A percentile compares a stretch with the other conserved stretches of the same genome.
Evolutionary conservation across 2,329 filamentous ascomycete species (phyloP).

Genomic region (Myrmaecium sp.): DNA sequence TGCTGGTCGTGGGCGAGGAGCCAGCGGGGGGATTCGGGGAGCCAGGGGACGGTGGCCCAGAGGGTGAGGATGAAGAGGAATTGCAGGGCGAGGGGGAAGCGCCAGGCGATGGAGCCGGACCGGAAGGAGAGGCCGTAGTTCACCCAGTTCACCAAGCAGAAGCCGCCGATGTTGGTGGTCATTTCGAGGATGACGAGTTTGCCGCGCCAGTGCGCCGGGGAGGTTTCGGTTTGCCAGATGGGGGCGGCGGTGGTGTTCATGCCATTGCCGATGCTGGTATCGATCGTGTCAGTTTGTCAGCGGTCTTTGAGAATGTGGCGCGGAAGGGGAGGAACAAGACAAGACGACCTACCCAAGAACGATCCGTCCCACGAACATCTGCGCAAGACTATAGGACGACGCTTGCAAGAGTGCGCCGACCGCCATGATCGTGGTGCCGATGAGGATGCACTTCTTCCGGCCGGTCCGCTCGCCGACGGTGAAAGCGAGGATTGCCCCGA

Average conservation of each 20-base stretch:
- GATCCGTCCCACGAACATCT: constrained; percentile 37
- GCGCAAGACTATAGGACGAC: constrained; percentile 25
- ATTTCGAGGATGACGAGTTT: constrained; percentile 32
- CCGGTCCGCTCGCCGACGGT: constrained; percentile 31
- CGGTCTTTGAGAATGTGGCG: background rate
- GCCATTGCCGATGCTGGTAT: constrained; percentile 33
- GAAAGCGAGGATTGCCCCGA: constrained; percentile 36
- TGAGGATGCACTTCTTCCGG: constrained; percentile 29
- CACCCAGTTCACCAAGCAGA: constrained; percentile 34
- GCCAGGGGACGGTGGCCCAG: constrained; percentile 28
- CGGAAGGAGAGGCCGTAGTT: constrained; percentile 34
- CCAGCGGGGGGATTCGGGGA: constrained; percentile 31
- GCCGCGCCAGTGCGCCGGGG: constrained; percentile 23
- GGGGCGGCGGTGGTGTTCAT: constrained; percentile 34
- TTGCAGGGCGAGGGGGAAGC: constrained; percentile 31
- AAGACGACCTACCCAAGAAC: no score
- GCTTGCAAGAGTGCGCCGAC: constrained; percentile 32
- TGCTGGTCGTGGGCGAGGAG: constrained; percentile 27
- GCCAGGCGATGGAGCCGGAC: constrained; percentile 25
- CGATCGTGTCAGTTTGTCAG: constrained; percentile 14
- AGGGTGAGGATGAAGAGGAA: constrained; percentile 33
- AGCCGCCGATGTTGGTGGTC: constrained; percentile 34
- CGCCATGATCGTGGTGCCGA: constrained; percentile 32
- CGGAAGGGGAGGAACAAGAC: constrained; percentile 1
- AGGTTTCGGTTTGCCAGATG: constrained; percentile 35